Percentiles rank a stretch among this genome's conserved stretches.
Conservation (phyloP, 768 basidiomycete species). For the Panaeolus cyanescens region DNA sequence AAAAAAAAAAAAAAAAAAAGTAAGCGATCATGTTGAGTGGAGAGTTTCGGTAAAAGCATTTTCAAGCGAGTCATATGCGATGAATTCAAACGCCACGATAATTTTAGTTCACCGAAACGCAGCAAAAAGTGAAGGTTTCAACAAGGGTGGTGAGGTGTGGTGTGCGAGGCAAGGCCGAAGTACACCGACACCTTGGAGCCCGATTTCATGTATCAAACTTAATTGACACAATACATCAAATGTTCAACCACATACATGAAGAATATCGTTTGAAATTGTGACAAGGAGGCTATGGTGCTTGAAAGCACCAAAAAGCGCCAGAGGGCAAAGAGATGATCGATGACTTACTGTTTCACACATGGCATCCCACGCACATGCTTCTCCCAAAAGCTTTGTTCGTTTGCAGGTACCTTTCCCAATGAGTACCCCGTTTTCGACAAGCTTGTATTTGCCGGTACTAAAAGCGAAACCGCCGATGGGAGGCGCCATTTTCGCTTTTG, state of each 20-base stretch:
- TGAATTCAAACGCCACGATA: not conserved
- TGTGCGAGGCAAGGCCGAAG: conserved; percentile 4
- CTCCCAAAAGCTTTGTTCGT: conserved; percentile 41
- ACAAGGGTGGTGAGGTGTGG: not conserved
- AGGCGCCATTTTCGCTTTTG: conserved; percentile 12
- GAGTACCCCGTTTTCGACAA: not conserved
- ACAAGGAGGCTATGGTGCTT: no score
- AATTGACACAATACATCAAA: not conserved
- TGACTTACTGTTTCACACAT: conserved; percentile 49
- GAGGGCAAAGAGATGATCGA: not conserved
- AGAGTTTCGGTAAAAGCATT: not conserved
- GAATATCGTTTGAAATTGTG: no score
- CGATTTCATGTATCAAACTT: no score
- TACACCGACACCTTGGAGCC: conserved; percentile 12
- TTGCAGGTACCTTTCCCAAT: conserved; percentile 37
- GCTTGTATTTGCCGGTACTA: not conserved
- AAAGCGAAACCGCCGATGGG: not conserved
- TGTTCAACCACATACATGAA: not conserved
- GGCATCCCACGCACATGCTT: conserved; percentile 48
- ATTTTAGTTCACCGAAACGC: no score
- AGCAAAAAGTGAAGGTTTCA: not conserved
- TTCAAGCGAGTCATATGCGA: not conserved
- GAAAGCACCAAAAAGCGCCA: no score
- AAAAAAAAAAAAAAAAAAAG: not conserved
- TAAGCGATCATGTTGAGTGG: conserved; percentile 2